Conservation (phyloP, 768 basidiomycete genomes). For the Leccinum disarticulatum region DNA sequence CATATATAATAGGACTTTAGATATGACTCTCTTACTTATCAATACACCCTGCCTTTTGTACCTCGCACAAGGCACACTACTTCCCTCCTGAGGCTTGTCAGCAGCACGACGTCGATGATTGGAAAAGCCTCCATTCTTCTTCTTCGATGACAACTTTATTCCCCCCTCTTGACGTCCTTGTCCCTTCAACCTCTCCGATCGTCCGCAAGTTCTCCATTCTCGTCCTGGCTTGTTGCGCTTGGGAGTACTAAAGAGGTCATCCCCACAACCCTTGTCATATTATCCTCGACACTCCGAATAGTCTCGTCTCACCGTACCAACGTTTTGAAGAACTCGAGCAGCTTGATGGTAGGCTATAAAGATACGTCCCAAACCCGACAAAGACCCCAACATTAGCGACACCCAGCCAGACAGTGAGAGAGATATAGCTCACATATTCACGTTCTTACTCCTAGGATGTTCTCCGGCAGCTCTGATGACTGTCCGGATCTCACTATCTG, state of each 20-base stretch:
- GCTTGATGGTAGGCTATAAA: constrained; percentile 34
- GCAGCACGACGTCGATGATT: too few species aligned
- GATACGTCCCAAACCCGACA: background rate
- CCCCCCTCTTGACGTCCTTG: too few species aligned
- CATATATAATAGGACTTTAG: too few species aligned
- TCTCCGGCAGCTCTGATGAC: constrained; percentile 28
- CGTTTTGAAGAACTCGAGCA: constrained; percentile 34
- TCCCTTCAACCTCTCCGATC: constrained; percentile 20
- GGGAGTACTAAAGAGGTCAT: constrained; percentile 12
- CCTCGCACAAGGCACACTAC: too few species aligned
- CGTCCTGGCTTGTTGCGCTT: constrained; percentile 12
- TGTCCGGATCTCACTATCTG: constrained; percentile 23
- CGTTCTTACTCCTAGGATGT: background rate
- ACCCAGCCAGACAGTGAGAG: too few species aligned
- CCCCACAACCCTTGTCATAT: constrained; percentile 8
- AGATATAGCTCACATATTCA: too few species aligned
- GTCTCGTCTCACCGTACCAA: constrained; percentile 18
- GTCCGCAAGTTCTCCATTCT: constrained; percentile 25
- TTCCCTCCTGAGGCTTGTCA: too few species aligned
- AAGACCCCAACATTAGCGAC: background rate
- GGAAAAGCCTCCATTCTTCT: too few species aligned
- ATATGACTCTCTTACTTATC: too few species aligned
- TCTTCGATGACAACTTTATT: too few species aligned
- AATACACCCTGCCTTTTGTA: too few species aligned
- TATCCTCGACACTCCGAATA: background rate